Evolutionary conservation across 108 stramenopile genomes (phyloP).

Genomic region (Cyclotella cryptica): DNA sequence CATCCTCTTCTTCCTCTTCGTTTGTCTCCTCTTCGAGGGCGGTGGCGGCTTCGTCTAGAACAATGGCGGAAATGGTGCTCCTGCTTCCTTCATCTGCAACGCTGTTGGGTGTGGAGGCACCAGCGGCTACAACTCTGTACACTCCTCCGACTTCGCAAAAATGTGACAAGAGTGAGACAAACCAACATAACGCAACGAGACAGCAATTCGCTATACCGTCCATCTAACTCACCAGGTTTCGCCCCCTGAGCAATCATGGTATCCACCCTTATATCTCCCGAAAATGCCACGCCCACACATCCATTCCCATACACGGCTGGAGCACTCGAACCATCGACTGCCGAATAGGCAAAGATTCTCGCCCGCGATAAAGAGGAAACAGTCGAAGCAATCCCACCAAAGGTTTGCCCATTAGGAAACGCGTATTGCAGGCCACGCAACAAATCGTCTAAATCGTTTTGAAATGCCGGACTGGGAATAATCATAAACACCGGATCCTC

Average conservation of each 20-base stretch:
- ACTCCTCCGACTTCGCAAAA: slow-evolving; percentile 84
- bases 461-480: slow-evolving; percentile 77
- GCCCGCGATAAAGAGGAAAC: slow-evolving; percentile 76
- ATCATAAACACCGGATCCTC: slow-evolving; percentile 64
- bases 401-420: slow-evolving; percentile 49
- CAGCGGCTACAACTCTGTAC: slow-evolving; percentile 73
- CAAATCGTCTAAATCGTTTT: slow-evolving; percentile 77
- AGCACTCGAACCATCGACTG: not conserved
- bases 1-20: slow-evolving; percentile 51
- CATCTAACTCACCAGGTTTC: slow-evolving; percentile 51
- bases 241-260: slow-evolving; percentile 85
- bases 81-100: slow-evolving; percentile 36
- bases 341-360: slow-evolving; percentile 69
- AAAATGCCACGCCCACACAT: slow-evolving; percentile 77
- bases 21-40: slow-evolving; percentile 53
- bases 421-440: slow-evolving; percentile 53
- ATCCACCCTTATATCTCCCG: slow-evolving; percentile 72
- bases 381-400: slow-evolving; percentile 85
- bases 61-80: slow-evolving; percentile 78
- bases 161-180: no score
- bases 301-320: slow-evolving; percentile 62
- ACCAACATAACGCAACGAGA: not conserved
- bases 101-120: slow-evolving; percentile 5
- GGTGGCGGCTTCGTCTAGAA: slow-evolving; percentile 79
- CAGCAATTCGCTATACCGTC: no score